Percentiles rank a stretch among this genome's conserved stretches.
phyloP scores from a whole-genome alignment of 164 flowering plant species.

The Magnolia kwangsiensis region DNA sequence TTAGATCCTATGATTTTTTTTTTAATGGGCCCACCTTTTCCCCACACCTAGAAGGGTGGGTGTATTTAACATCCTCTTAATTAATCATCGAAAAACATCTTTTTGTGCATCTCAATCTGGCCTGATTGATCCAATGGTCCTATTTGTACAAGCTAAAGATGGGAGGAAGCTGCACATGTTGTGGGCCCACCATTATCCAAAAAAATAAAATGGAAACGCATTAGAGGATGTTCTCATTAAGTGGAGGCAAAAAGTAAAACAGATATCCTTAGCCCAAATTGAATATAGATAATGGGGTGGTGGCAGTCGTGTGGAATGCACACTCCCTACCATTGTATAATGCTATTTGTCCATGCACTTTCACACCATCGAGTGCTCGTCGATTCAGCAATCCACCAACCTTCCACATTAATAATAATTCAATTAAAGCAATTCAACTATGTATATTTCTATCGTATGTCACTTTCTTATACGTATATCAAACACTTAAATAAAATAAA shows the following conservation, averaged over 20 bases:
- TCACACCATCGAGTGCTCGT: neutral
- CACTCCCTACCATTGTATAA: constrained; percentile 8
- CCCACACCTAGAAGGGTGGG: too few species aligned
- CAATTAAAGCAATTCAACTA: neutral
- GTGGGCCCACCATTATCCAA: too few species aligned
- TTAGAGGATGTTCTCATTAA: neutral
- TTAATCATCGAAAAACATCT: too few species aligned
- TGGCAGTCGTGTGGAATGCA: constrained; percentile 13
- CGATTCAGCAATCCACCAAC: constrained; percentile 11
- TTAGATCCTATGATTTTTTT: too few species aligned
- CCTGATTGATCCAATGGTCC: too few species aligned
- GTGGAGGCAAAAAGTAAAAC: neutral
- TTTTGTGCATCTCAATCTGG: too few species aligned
- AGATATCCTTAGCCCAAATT: neutral
- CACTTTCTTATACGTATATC: neutral
- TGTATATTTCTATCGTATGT: neutral
- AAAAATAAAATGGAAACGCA: neutral
- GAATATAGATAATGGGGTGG: neutral
- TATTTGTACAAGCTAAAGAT: too few species aligned
- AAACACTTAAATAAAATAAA: neutral
- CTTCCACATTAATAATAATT: neutral
- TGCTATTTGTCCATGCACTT: constrained; percentile 1
- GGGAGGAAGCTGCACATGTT: too few species aligned
- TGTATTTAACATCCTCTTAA: too few species aligned
- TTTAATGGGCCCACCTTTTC: too few species aligned